These are phyloP conservation scores for Hypoxylon perforatum DNA, from an alignment of 495 filamentous ascomycete species.

Conservation along the genomic window DNA sequence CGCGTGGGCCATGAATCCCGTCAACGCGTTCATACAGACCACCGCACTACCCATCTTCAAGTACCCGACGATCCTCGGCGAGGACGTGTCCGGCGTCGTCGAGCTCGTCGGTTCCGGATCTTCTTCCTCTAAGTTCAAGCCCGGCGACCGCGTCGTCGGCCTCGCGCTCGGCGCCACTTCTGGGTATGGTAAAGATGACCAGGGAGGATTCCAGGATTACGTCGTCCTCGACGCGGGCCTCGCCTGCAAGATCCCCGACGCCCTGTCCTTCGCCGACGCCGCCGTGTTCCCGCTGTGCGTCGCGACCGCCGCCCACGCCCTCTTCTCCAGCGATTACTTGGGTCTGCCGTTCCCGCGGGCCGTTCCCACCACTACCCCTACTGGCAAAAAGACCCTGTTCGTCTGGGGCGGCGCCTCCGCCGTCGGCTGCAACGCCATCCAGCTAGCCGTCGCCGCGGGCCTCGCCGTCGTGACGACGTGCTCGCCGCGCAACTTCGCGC, in stretches of 20 bases:
- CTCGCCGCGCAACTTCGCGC: conserved; percentile 61
- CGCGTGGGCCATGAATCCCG: conserved; percentile 51
- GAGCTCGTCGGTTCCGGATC: conserved; percentile 50
- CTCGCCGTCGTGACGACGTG: conserved; percentile 69
- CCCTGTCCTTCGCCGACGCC: conserved; percentile 51
- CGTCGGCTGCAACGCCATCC: conserved; percentile 70
- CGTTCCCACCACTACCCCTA: too few relatives aligned
- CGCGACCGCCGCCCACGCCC: conserved; percentile 57
- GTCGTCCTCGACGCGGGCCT: conserved; percentile 34
- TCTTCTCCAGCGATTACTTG: conserved; percentile 55
- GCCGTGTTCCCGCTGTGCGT: conserved; percentile 61
- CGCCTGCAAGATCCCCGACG: conserved; percentile 52
- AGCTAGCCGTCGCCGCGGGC: conserved; percentile 68
- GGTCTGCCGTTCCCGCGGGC: conserved; percentile 32
- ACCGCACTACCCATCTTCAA: conserved; percentile 31
- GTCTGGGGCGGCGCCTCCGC: conserved; percentile 70
- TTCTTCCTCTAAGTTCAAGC: conserved; percentile 52
- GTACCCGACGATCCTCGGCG: conserved; percentile 60
- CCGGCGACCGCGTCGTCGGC: conserved; percentile 53
- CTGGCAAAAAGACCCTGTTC: conserved; percentile 22
- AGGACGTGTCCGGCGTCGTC: conserved; percentile 63
- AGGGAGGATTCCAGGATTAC: conserved; percentile 50
- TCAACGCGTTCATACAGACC: conserved; percentile 48
- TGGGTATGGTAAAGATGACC: not conserved
- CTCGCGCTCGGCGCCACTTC: conserved; percentile 25